Evolutionary conservation across 192 early-diverging fungal genomes (phyloP).

Genomic region (Linnemannia exigua): DNA sequence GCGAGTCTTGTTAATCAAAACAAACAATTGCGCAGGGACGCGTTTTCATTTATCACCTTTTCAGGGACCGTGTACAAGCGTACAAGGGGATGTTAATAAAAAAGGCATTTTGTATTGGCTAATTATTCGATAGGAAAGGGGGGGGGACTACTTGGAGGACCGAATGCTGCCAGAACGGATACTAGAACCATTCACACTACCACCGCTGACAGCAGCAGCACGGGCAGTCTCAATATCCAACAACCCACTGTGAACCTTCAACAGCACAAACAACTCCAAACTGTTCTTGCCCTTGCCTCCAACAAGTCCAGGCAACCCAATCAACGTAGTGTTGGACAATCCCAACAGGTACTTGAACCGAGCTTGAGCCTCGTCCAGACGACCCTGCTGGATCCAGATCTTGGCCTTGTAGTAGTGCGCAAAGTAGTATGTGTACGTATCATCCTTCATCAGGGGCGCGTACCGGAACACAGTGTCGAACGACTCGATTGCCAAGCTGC

Average conservation of each 20-base stretch:
- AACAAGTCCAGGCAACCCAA: slow-evolving; percentile 56
- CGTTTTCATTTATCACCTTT: slow-evolving; percentile 13
- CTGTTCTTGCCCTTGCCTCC: slow-evolving; percentile 76
- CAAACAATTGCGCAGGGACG: slow-evolving; percentile 1
- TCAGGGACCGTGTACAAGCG: not conserved
- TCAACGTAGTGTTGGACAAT: slow-evolving; percentile 56
- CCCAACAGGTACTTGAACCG: slow-evolving; percentile 66
- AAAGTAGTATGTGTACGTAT: slow-evolving; percentile 74
- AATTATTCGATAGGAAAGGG: not conserved
- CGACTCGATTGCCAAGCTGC: slow-evolving; percentile 45
- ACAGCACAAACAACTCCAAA: slow-evolving; percentile 72
- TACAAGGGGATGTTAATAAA: not conserved
- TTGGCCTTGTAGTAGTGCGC: slow-evolving; percentile 71
- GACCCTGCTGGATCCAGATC: slow-evolving; percentile 61
- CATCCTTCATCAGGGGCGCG: slow-evolving; percentile 69
- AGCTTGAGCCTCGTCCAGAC: slow-evolving; percentile 57
- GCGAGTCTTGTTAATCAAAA: not conserved
- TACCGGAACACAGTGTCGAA: slow-evolving; percentile 65
- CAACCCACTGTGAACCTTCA: slow-evolving; percentile 71
- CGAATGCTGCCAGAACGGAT: slow-evolving; percentile 31
- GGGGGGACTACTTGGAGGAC: slow-evolving; percentile 7
- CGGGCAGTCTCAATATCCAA: slow-evolving; percentile 51
- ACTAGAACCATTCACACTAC: not conserved
- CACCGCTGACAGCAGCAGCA: slow-evolving; percentile 12
- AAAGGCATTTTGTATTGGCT: not conserved